These are phyloP conservation scores for Lumnitzera racemosa DNA, from an alignment of 345 rosid species.

Conservation along the genomic window DNA sequence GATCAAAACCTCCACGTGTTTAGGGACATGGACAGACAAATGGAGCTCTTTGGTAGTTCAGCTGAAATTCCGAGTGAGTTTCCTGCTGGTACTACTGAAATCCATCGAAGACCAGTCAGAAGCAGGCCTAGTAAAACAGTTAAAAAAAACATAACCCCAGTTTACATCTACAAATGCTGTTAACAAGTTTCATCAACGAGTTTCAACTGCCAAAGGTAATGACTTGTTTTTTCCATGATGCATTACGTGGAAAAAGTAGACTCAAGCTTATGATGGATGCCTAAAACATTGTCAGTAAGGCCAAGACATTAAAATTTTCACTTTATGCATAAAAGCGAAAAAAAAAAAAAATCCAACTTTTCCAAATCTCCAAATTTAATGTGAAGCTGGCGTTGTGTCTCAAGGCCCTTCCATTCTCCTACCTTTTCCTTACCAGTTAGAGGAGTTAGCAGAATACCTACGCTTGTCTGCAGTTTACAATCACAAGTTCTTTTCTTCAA, in stretches of 20 bases:
- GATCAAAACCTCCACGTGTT: slow-evolving; percentile 74
- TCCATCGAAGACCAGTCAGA: slow-evolving; percentile 97
- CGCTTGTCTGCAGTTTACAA: slow-evolving; percentile 50
- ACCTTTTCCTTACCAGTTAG: slow-evolving; percentile 56
- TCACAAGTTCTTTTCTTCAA: not conserved
- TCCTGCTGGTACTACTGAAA: slow-evolving; percentile 51
- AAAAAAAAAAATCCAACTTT: slow-evolving; percentile 36
- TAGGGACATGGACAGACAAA: slow-evolving; percentile 66
- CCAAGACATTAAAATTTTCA: not conserved
- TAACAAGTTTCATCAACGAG: not conserved
- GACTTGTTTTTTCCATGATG: too few relatives aligned
- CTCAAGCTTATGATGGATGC: not conserved
- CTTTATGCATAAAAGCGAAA: not conserved
- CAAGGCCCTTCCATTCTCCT: slow-evolving; percentile 69
- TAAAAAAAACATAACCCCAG: not conserved
- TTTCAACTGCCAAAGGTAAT: too few relatives aligned
- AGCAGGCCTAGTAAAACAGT: slow-evolving; percentile 55
- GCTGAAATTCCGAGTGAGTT: slow-evolving; percentile 17
- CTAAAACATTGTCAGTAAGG: not conserved
- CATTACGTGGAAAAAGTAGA: not conserved
- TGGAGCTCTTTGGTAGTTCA: slow-evolving; percentile 41
- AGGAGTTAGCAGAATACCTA: slow-evolving; percentile 69
- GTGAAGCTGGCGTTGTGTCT: slow-evolving; percentile 39
- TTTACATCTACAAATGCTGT: not conserved
- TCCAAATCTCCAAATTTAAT: slow-evolving; percentile 42